A percentile compares a stretch with the other conserved stretches of the same genome.
Evolutionary conservation across 495 filamentous ascomycete genomes (phyloP).

Genomic region (Aspergillus coremiiformis): DNA sequence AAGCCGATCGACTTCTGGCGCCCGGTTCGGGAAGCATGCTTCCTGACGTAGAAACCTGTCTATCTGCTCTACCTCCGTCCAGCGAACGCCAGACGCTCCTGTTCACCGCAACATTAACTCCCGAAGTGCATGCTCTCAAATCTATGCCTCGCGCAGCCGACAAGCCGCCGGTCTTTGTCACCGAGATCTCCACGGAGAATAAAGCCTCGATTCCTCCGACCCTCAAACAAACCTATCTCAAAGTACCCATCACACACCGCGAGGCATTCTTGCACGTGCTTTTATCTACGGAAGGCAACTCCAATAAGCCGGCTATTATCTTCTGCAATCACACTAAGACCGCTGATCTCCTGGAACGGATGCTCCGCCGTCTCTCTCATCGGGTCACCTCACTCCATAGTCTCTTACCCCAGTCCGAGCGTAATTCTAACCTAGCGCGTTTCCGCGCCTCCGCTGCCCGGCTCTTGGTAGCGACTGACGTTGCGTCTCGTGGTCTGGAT

Average conservation of each 20-base stretch:
- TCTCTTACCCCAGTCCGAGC: constrained; percentile 69
- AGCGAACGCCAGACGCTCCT: constrained; percentile 76
- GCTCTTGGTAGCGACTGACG: constrained; percentile 90
- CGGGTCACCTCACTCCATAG: constrained; percentile 89
- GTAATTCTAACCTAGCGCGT: constrained; percentile 76
- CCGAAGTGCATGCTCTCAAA: constrained; percentile 82
- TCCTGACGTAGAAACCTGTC: constrained; percentile 83
- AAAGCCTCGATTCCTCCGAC: constrained; percentile 64
- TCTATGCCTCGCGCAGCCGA: constrained; percentile 56
- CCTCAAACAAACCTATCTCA: constrained; percentile 75
- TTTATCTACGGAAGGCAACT: constrained; percentile 69
- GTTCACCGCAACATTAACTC: constrained; percentile 94
- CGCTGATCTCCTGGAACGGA: constrained; percentile 78
- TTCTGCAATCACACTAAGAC: constrained; percentile 92
- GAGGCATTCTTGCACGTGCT: constrained; percentile 92
- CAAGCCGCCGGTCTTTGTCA: constrained; percentile 74
- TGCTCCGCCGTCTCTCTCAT: constrained; percentile 76
- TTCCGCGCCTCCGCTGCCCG: constrained; percentile 90
- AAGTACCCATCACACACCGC: constrained; percentile 79
- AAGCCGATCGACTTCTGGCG: constrained; percentile 86
- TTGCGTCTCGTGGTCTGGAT: constrained; percentile 91
- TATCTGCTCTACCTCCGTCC: constrained; percentile 66
- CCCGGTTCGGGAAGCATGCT: constrained; percentile 76
- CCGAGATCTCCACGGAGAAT: constrained; percentile 72
- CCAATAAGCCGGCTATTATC: constrained; percentile 70